These are phyloP conservation scores for Macadamia tetraphylla DNA, from an alignment of 164 flowering plant genomes.

Conservation along the genomic window DNA sequence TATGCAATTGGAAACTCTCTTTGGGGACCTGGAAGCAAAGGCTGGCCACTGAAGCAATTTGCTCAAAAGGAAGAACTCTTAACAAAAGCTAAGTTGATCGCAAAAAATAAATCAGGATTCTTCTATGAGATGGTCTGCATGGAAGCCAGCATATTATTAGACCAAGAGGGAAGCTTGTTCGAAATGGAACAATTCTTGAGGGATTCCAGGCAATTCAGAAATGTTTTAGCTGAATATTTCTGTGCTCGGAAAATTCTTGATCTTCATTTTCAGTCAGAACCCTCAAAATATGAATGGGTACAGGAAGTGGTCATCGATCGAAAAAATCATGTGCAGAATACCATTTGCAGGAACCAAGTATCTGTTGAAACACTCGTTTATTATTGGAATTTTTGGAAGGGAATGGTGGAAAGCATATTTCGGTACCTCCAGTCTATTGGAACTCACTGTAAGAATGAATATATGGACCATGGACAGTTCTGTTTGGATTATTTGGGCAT, in stretches of 20 bases:
- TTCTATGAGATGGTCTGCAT: conserved; percentile 26
- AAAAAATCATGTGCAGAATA: conserved; percentile 14
- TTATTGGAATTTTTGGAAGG: conserved; percentile 52
- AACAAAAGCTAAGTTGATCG: conserved; percentile 30
- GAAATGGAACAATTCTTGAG: conserved; percentile 18
- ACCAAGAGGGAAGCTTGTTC: conserved; percentile 20
- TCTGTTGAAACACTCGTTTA: conserved; percentile 42
- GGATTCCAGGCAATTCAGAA: conserved; percentile 22
- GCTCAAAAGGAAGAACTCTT: conserved; percentile 34
- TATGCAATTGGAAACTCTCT: conserved; percentile 37
- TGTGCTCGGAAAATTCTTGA: conserved; percentile 48
- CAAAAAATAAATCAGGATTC: conserved; percentile 20
- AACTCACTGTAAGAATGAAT: conserved; percentile 13
- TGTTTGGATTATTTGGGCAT: conserved; percentile 57
- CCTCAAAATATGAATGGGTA: conserved; percentile 34
- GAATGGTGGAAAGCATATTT: conserved; percentile 21
- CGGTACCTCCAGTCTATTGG: conserved; percentile 24
- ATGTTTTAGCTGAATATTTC: conserved; percentile 35
- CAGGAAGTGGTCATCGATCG: conserved; percentile 23
- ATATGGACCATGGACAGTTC: conserved; percentile 24
- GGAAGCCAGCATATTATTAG: conserved; percentile 33
- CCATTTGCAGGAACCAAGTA: conserved; percentile 16
- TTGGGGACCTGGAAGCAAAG: conserved; percentile 39
- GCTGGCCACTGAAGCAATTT: conserved; percentile 63
- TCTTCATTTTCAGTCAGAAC: conserved; percentile 22